Conservation (phyloP, 202 grass and related monocot species). For the Digitaria exilis region DNA sequence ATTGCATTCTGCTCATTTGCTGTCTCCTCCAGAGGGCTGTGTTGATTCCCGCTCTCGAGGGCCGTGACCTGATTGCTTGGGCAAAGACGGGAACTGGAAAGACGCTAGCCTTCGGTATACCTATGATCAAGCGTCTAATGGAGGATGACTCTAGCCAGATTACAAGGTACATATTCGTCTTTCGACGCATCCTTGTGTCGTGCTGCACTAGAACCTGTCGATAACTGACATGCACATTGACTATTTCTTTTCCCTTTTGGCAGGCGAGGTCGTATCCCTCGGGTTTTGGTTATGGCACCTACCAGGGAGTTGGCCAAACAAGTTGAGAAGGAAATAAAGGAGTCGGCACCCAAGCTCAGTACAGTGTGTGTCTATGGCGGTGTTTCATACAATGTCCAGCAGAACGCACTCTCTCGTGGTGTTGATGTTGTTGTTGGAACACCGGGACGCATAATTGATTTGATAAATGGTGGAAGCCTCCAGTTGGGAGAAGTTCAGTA, state of each 20-base stretch:
- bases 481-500: constrained; percentile 84
- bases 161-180: constrained; percentile 52
- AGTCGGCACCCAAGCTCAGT: constrained; percentile 79
- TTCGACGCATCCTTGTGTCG: not conserved
- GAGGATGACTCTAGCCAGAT: constrained; percentile 59
- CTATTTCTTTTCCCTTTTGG: constrained; percentile 25
- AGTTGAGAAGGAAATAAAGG: constrained; percentile 99
- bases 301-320: constrained; percentile 94
- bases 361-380: constrained; percentile 98
- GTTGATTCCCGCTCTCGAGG: constrained; percentile 84
- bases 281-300: constrained; percentile 87
- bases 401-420: constrained; percentile 81
- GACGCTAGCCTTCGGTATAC: constrained; percentile 94
- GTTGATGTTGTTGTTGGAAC: constrained; percentile 99
- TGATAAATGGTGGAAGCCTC: constrained; percentile 79
- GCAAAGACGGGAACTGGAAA: constrained; percentile 98
- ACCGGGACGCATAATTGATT: constrained; percentile 93
- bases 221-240: constrained; percentile 5
- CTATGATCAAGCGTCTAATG: constrained; percentile 86
- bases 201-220: constrained; percentile 17
- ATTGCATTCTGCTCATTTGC: constrained; percentile 11
- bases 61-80: constrained; percentile 90
- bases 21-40: constrained; percentile 82
- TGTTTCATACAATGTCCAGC: constrained; percentile 84
- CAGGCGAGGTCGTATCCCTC: constrained; percentile 72